Base-by-base conservation (phyloP, 805 yeast genomes). In the Saturnispora galanensis region DNA sequence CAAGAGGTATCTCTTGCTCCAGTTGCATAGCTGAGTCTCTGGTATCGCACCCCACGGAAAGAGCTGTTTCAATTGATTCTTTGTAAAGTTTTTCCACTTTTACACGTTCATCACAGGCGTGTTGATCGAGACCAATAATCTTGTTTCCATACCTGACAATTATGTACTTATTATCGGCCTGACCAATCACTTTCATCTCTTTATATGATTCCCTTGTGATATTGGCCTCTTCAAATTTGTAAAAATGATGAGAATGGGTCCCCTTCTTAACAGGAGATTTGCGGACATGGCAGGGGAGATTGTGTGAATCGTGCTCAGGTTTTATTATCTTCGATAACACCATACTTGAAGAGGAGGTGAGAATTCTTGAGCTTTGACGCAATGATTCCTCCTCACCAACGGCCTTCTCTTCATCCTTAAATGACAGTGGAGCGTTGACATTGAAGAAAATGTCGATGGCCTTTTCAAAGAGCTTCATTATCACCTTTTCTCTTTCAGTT, bases 61-160 rank as follows among this genome's bases (percentile, higher is more conserved):
- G n/a, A 11, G 58, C 65, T 9, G 50, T 48, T 5, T 47, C 37
- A 3, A 75, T 53, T 44, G 68, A 65, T 3, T 66, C 67, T 31
- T 56, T 50, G n/a, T 76, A 60, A 10, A 71, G 53, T 1, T 47
- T 41, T 52, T 87, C 96, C 2, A 82, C 71, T 38, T 67, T 66
- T 0, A 84, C 67, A 44, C 96, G 60, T 56, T 87, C 95, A 60
- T 84, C 94, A 44, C 81, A 76, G 0, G 95, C 95, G 65, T 87
- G 96, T 54, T 86, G 96, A 56, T 87, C 96, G 5, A 83, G 53
- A 1, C 76, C 61, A 16, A 75, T 58, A 12, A 49, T 31, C 6
- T 15, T 16, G 10, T 36, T 18, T 11, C 41, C 43, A 6, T 52
- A 15, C 18, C 59, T 65, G 2, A 73, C 58, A 4, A 86, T 62